These are phyloP conservation scores for Clarireedia paspali DNA, from an alignment of 2,329 filamentous ascomycete species.

Conservation along the genomic window DNA sequence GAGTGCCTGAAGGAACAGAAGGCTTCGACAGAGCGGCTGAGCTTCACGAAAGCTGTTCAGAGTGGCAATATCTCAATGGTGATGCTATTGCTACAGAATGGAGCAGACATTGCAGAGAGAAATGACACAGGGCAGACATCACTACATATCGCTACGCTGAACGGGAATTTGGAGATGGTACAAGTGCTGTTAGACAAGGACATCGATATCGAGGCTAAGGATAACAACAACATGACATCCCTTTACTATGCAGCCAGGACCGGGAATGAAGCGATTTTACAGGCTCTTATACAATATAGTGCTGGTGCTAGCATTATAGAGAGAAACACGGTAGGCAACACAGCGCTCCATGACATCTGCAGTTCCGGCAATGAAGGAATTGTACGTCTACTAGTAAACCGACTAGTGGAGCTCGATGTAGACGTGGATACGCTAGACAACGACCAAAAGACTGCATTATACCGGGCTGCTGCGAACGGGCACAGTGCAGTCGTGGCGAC, in stretches of 20 bases:
- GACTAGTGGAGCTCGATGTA: no score
- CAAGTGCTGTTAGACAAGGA: slow-evolving; percentile 5
- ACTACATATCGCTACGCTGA: slow-evolving; percentile 13
- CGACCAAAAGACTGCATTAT: no score
- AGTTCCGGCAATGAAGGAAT: background rate
- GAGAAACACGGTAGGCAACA: slow-evolving; percentile 9
- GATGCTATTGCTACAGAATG: slow-evolving; percentile 6
- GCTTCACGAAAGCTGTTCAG: slow-evolving; percentile 13
- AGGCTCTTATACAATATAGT: slow-evolving; percentile 6
- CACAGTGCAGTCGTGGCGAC: no score
- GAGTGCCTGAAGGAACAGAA: slow-evolving; percentile 11
- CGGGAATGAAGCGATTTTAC: slow-evolving; percentile 3
- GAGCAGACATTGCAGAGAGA: slow-evolving; percentile 12
- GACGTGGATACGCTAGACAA: no score
- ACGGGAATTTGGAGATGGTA: slow-evolving; percentile 9
- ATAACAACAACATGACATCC: slow-evolving; percentile 7
- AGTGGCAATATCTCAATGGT: slow-evolving; percentile 11
- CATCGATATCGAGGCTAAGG: slow-evolving; percentile 8
- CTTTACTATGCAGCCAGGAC: slow-evolving; percentile 10
- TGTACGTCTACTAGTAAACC: no score
- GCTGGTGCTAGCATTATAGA: background rate
- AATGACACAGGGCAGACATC: slow-evolving; percentile 10
- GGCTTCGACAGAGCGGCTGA: slow-evolving; percentile 9
- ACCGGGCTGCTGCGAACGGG: no score
- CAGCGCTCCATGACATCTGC: background rate